Conservation (phyloP, 2,329 filamentous ascomycete genomes). For the Thelonectria olida region DNA sequence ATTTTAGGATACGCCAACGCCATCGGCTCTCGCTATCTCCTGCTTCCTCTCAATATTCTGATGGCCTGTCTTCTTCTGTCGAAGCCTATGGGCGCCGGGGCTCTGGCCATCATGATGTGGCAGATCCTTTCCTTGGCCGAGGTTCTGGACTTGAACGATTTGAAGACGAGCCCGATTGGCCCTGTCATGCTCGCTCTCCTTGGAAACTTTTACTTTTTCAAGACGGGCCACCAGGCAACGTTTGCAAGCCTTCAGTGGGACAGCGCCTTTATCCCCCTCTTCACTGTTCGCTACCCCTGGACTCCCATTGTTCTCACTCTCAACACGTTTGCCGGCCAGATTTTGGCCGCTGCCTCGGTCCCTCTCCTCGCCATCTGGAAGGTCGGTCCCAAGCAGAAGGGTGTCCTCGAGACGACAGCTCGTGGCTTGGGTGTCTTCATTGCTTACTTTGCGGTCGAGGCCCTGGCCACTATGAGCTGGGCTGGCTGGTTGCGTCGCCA, state of each 20-base stretch:
- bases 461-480: conserved; percentile 88
- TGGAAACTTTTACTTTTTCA: conserved; percentile 95
- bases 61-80: conserved; percentile 82
- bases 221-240: conserved; percentile 93
- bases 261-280: conserved; percentile 88
- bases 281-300: conserved; percentile 88
- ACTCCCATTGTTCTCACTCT: conserved; percentile 81
- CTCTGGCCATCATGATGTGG: conserved; percentile 84
- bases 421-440: conserved; percentile 79
- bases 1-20: conserved; percentile 93
- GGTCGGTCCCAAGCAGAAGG: conserved; percentile 76
- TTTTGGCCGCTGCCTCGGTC: conserved; percentile 81
- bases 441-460: conserved; percentile 83
- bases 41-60: conserved; percentile 82
- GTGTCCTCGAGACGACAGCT: conserved; percentile 74
- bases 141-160: conserved; percentile 67
- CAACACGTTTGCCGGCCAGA: conserved; percentile 91
- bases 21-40: conserved; percentile 89
- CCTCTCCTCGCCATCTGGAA: conserved; percentile 92
- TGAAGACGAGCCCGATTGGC: conserved; percentile 78
- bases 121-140: conserved; percentile 84
- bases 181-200: conserved; percentile 87
- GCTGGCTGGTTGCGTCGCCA: conserved; percentile 88
- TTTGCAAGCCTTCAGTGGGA: conserved; percentile 95
- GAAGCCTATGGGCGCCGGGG: conserved; percentile 93